A percentile compares a stretch with the other conserved stretches of the same genome.
These are phyloP conservation scores for Umbelopsis sp. DNA, from an alignment of 371 early-diverging fungal species.

Conservation along the genomic window DNA sequence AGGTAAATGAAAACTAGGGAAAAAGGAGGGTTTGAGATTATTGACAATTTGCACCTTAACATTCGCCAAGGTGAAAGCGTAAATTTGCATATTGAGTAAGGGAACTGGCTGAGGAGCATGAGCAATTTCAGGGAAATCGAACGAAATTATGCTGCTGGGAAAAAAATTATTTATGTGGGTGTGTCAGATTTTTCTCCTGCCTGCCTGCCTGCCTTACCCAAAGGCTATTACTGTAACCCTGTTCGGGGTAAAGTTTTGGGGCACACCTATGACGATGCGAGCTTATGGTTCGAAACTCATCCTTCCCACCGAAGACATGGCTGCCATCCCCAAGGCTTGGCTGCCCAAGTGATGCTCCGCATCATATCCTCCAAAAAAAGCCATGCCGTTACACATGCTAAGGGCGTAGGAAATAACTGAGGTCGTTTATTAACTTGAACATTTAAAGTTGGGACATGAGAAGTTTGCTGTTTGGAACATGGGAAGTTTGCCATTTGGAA, in stretches of 20 bases:
- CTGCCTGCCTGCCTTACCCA: too few relatives aligned
- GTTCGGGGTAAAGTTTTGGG: too few relatives aligned
- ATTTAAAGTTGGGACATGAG: background rate
- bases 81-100: too few relatives aligned
- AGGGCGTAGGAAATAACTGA: background rate
- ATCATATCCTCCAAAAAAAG: background rate
- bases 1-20: too few relatives aligned
- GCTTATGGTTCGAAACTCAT: background rate
- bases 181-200: too few relatives aligned
- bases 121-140: too few relatives aligned
- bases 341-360: background rate
- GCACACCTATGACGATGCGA: background rate
- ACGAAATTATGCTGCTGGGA: background rate
- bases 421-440: background rate
- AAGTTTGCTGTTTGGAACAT: background rate
- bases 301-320: too few relatives aligned
- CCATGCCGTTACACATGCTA: conserved; percentile 4
- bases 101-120: too few relatives aligned
- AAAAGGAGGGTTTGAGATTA: too few relatives aligned
- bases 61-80: too few relatives aligned
- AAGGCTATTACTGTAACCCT: too few relatives aligned
- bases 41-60: too few relatives aligned
- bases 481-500: background rate
- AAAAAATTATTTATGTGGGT: background rate
- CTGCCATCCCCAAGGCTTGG: background rate